These are phyloP conservation scores for Umbelopsis vinacea DNA, from an alignment of 192 early-diverging fungal species.

Conservation along the genomic window DNA sequence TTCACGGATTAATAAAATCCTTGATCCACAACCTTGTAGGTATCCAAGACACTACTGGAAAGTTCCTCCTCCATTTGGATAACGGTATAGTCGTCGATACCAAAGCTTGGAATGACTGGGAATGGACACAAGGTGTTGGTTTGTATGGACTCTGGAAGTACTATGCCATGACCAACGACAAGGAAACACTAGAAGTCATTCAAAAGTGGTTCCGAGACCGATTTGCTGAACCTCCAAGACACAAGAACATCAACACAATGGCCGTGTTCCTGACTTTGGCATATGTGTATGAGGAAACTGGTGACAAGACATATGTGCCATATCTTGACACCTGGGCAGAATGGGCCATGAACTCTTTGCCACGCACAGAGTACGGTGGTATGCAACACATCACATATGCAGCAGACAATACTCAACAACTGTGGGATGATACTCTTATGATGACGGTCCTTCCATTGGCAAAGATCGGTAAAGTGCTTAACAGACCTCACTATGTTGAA, in stretches of 20 bases:
- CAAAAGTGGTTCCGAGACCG: conserved; percentile 24
- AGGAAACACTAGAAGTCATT: conserved; percentile 21
- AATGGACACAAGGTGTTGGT: conserved; percentile 33
- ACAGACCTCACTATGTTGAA: conserved; percentile 27
- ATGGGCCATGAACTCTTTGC: conserved; percentile 26
- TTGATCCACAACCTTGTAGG: conserved; percentile 24
- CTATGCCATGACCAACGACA: conserved; percentile 22
- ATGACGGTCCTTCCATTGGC: conserved; percentile 31
- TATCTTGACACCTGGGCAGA: conserved; percentile 30
- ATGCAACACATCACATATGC: conserved; percentile 30
- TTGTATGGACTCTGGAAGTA: conserved; percentile 30
- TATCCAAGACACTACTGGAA: conserved; percentile 19
- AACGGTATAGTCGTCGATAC: conserved; percentile 26
- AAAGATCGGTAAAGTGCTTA: conserved; percentile 24
- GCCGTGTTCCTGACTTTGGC: conserved; percentile 27
- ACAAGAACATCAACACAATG: conserved; percentile 32
- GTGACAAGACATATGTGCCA: conserved; percentile 19
- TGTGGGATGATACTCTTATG: conserved; percentile 34
- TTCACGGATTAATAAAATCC: conserved; percentile 8
- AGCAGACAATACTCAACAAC: conserved; percentile 5
- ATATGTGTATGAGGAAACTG: conserved; percentile 26
- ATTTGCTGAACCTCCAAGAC: conserved; percentile 20
- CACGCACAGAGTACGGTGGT: conserved; percentile 29
- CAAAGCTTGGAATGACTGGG: conserved; percentile 31
- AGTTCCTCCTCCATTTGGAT: conserved; percentile 22